Percentiles rank a stretch among this genome's conserved stretches.
These are phyloP conservation scores for Annulohypoxylon truncatum DNA, from an alignment of 2,329 filamentous ascomycete species.

Conservation along the genomic window DNA sequence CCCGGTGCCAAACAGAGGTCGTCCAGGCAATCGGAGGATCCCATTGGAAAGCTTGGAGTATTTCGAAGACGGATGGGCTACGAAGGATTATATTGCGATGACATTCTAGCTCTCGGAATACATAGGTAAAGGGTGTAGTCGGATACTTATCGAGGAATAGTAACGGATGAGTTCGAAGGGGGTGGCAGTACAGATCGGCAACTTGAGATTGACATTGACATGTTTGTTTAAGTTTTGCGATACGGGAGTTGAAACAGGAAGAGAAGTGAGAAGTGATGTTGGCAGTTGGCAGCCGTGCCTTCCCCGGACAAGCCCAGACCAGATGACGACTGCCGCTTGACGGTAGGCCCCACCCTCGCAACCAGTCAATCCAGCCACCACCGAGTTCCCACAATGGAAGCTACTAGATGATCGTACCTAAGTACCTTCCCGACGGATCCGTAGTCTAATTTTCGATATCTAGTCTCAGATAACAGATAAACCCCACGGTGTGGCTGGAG, in stretches of 20 bases:
- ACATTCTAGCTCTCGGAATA: conserved; percentile 29
- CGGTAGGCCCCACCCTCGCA: conserved; percentile 19
- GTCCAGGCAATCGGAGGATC: conserved; percentile 64
- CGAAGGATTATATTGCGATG: conserved; percentile 19
- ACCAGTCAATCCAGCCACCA: conserved; percentile 10
- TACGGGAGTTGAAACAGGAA: conserved; percentile 32
- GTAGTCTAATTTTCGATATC: neutral
- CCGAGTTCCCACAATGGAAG: neutral
- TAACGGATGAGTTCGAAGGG: conserved; percentile 38
- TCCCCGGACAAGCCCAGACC: conserved; percentile 3
- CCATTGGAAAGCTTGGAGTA: conserved; percentile 46
- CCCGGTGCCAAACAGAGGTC: conserved; percentile 65
- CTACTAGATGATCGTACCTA: neutral
- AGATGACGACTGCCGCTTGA: conserved; percentile 37
- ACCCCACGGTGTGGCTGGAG: conserved; percentile 20
- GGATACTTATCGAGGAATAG: conserved; percentile 34
- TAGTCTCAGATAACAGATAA: conserved; percentile 11
- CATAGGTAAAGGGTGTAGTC: conserved; percentile 6
- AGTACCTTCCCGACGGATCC: conserved; percentile 10
- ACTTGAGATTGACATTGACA: conserved; percentile 26
- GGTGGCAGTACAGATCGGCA: conserved; percentile 34
- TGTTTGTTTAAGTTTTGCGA: conserved; percentile 20
- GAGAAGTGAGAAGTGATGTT: conserved; percentile 11
- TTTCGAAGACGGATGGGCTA: conserved; percentile 15
- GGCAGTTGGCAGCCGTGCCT: neutral